Percentiles rank a stretch among this genome's conserved stretches.
These are phyloP conservation scores for Aaosphaeria pasadenensis DNA, from an alignment of 2,329 filamentous ascomycete species.

Conservation along the genomic window DNA sequence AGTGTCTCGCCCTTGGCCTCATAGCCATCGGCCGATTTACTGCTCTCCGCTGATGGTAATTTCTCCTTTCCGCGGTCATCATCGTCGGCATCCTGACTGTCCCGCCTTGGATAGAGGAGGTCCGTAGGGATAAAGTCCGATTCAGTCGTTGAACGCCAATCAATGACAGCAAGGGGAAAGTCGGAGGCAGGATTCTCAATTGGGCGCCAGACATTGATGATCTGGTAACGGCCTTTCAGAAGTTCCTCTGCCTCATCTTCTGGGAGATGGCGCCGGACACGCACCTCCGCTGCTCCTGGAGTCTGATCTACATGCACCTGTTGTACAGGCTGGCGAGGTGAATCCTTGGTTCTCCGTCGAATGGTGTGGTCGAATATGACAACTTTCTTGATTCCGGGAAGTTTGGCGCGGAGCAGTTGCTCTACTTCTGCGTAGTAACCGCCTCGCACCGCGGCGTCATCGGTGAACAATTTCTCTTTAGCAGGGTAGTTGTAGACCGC, in stretches of 20 bases:
- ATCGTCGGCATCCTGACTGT: constrained; percentile 37
- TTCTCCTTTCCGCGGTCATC: constrained; percentile 60
- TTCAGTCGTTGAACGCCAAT: constrained; percentile 58
- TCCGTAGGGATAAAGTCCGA: constrained; percentile 60
- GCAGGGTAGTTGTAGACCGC: constrained; percentile 53
- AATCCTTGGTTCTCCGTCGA: constrained; percentile 51
- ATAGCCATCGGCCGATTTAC: constrained; percentile 57
- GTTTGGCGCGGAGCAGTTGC: constrained; percentile 51
- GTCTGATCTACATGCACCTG: constrained; percentile 73
- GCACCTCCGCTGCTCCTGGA: constrained; percentile 56
- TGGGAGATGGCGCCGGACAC: constrained; percentile 61
- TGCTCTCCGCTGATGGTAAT: constrained; percentile 47
- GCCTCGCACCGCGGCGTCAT: constrained; percentile 54
- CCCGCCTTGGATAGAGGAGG: constrained; percentile 58
- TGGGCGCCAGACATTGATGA: constrained; percentile 71
- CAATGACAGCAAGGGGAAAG: constrained; percentile 66
- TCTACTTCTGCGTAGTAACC: constrained; percentile 64
- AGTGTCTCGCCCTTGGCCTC: constrained; percentile 63
- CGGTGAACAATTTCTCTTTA: constrained; percentile 53
- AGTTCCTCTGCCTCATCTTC: constrained; percentile 56
- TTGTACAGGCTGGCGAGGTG: constrained; percentile 64
- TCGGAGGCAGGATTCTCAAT: constrained; percentile 63
- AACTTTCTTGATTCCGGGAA: constrained; percentile 58
- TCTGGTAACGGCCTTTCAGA: constrained; percentile 58
- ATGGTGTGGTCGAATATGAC: constrained; percentile 74